Evolutionary conservation across 495 filamentous ascomycete genomes (phyloP).

Genomic region (Lophiotrema nucula): DNA sequence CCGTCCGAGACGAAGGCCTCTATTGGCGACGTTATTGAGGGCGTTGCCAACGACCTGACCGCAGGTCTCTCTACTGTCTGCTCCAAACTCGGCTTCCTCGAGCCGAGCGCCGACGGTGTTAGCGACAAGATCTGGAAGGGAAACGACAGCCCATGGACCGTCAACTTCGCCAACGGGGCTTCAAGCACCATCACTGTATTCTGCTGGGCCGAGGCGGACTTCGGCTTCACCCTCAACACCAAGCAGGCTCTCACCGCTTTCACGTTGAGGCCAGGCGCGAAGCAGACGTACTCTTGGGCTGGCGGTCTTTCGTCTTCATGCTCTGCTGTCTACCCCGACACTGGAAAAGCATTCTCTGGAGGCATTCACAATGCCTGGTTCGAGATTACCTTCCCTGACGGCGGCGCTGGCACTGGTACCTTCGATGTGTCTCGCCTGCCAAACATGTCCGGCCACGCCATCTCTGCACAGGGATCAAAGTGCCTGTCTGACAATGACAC

Average conservation of each 20-base stretch:
- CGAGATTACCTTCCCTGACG: constrained; percentile 38
- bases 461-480: constrained; percentile 34
- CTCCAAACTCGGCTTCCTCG: background rate
- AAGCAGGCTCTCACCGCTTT: constrained; percentile 9
- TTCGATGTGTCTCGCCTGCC: constrained; percentile 43
- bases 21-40: background rate
- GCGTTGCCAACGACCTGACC: background rate
- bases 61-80: background rate
- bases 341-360: constrained; percentile 36
- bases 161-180: constrained; percentile 21
- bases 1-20: constrained; percentile 4
- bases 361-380: constrained; percentile 44
- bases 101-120: background rate
- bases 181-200: constrained; percentile 14
- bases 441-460: constrained; percentile 43
- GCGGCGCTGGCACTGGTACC: constrained; percentile 28
- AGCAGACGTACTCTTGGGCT: constrained; percentile 12
- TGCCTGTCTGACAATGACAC: constrained; percentile 29
- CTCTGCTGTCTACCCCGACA: constrained; percentile 36
- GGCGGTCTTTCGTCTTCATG: constrained; percentile 36
- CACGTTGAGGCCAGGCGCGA: constrained; percentile 2
- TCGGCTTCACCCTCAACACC: constrained; percentile 18
- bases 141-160: constrained; percentile 12
- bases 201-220: constrained; percentile 21
- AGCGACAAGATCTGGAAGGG: constrained; percentile 24